Percentiles rank a stretch among this genome's conserved stretches.
Evolutionary conservation across 805 yeast species (phyloP).

Genomic region (Lipomyces yamadae): DNA sequence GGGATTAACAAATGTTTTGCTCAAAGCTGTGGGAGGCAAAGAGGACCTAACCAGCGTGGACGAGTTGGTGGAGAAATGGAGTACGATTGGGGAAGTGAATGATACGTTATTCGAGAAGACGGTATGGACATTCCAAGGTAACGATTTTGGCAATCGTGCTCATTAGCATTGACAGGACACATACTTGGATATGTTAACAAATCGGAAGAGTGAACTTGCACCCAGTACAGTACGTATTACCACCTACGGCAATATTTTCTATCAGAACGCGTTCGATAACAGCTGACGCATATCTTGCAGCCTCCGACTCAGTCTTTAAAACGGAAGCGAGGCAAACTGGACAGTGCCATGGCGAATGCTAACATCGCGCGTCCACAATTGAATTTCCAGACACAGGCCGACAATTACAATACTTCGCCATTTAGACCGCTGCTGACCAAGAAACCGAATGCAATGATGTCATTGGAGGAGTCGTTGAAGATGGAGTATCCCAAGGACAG

Average conservation of each 20-base stretch:
- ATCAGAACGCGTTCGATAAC: background rate
- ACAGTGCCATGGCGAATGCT: constrained; percentile 34
- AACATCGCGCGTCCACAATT: constrained; percentile 69
- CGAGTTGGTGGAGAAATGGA: constrained; percentile 61
- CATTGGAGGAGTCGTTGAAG: constrained; percentile 58
- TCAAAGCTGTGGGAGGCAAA: constrained; percentile 38
- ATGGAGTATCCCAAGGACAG: constrained; percentile 44
- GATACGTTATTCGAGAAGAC: constrained; percentile 78
- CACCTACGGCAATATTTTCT: background rate
- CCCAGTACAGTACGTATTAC: background rate
- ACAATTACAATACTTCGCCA: constrained; percentile 71
- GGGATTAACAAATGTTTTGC: constrained; percentile 53
- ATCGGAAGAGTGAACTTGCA: constrained; percentile 48
- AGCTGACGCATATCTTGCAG: background rate
- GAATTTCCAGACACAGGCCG: constrained; percentile 60
- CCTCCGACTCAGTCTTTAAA: constrained; percentile 39
- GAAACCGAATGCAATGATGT: constrained; percentile 70
- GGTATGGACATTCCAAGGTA: constrained; percentile 33
- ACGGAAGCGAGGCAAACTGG: constrained; percentile 32
- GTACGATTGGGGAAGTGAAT: constrained; percentile 60
- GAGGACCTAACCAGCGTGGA: constrained; percentile 49
- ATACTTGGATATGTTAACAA: constrained; percentile 29
- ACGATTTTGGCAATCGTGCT: background rate
- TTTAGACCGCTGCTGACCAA: constrained; percentile 72
- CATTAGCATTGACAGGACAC: constrained; percentile 39